phyloP scores from a whole-genome alignment of 1,139 yeast species.

The Kodamaea sp. region DNA sequence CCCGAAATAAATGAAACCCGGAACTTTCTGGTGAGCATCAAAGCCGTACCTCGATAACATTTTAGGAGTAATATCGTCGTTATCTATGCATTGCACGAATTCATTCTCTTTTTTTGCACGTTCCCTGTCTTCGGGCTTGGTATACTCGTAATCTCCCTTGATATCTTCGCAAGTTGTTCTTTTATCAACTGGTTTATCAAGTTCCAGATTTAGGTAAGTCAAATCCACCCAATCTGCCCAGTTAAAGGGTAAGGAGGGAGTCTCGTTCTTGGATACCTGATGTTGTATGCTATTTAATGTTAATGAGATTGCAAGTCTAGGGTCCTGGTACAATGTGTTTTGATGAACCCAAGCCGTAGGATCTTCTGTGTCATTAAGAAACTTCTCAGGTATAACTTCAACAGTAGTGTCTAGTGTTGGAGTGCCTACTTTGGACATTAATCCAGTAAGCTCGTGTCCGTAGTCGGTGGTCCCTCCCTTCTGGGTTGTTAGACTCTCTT shows the following conservation, averaged over 20 bases:
- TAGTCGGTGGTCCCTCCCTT: background rate
- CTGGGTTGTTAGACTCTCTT: background rate
- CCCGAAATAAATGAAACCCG: slow-evolving; percentile 9
- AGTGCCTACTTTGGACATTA: background rate
- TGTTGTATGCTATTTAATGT: slow-evolving; percentile 14
- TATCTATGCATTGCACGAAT: slow-evolving; percentile 11
- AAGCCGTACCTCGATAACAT: slow-evolving; percentile 7
- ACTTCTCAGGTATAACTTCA: slow-evolving; percentile 6
- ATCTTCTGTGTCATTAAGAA: slow-evolving; percentile 13
- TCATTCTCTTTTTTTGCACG: slow-evolving; percentile 6
- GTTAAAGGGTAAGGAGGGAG: slow-evolving; percentile 16
- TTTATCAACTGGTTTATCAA: slow-evolving; percentile 13
- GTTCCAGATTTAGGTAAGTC: slow-evolving; percentile 12
- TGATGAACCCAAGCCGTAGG: slow-evolving; percentile 12
- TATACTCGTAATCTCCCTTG: slow-evolving; percentile 7
- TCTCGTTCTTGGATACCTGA: slow-evolving; percentile 2
- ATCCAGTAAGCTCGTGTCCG: background rate
- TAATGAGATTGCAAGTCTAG: slow-evolving; percentile 18
- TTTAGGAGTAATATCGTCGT: slow-evolving; percentile 8
- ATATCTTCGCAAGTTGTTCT: slow-evolving; percentile 17
- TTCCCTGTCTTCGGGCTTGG: slow-evolving; percentile 2
- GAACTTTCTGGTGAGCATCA: slow-evolving; percentile 8
- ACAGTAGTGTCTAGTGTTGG: slow-evolving; percentile 2
- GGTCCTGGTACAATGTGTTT: slow-evolving; percentile 15
- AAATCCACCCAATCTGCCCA: slow-evolving; percentile 24